Base-by-base conservation (phyloP, 2,329 filamentous ascomycete genomes). In the Fusarium musae region DNA sequence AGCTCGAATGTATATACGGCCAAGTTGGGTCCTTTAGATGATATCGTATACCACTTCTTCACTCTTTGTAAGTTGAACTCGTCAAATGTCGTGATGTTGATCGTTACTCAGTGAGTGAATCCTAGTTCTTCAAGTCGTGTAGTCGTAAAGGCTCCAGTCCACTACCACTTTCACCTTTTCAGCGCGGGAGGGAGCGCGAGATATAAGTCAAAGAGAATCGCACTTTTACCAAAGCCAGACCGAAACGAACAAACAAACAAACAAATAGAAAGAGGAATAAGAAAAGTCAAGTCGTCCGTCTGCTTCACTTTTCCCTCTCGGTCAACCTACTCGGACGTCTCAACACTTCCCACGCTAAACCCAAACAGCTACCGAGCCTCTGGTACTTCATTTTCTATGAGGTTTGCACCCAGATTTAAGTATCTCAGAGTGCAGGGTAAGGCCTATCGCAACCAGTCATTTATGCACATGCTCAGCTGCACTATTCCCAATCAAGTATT, bases 261-360 rank as follows among this genome's bases (percentile, higher is more conserved):
- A 21, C 21, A 64, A 64, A 42, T 28, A 42, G 43, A 47, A 26
- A 42, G 47, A 57, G 42, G 46, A 53, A 59, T 59, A 34, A 63
- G 64, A 66, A 63, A 56, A 63, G 50, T 30, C 34, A 54, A 54
- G 50, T 64, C 61, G 59, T 61, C 49, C 61, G 59, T 61, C 49
- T 65, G 66, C 50, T 75, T 70, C 53, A 58, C 49, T 58, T 53
- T 67, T 64, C 59, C 49, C 70, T 76, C 75, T 78, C 76, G 76
- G 76, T 78, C 75, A 73, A 77, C 76, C 52, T 75, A 76, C 73
- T 78, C 60, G 69, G 75, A 68, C 61, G 54, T 61, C 57, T 71
- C 54, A 56, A 66, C 50, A 49, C 43, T 28, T 21, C 40, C 21
- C 30, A 56, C 77, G 72, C 77, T 78, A 78, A 72, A 44, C 77